A percentile compares a stretch with the other conserved stretches of the same genome.
These are phyloP conservation scores for Thalia dealbata DNA, from an alignment of 176 grass and related monocot species.

Conservation along the genomic window DNA sequence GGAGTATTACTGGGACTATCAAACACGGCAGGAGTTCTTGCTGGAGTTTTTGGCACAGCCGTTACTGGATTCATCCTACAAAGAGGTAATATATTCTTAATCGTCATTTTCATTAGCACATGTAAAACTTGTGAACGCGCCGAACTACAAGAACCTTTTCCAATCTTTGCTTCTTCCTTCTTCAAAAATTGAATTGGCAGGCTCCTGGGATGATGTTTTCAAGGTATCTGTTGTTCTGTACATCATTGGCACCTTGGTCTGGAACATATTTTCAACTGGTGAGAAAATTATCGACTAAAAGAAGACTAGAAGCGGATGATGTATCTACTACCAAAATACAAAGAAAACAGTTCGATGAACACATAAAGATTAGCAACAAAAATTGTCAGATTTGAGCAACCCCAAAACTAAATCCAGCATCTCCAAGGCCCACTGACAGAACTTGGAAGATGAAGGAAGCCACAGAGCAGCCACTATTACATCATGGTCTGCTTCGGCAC, in stretches of 20 bases:
- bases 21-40: slow-evolving; percentile 91
- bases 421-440: not conserved
- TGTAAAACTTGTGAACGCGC: not conserved
- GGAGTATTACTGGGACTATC: slow-evolving; percentile 85
- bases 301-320: not conserved
- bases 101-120: not conserved
- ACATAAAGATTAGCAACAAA: not conserved
- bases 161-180: not conserved
- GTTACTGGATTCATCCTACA: slow-evolving; percentile 87
- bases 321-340: not conserved
- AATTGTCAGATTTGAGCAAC: not conserved
- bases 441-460: not conserved
- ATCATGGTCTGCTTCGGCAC: not conserved
- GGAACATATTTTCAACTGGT: slow-evolving; percentile 86
- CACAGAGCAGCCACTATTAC: not conserved
- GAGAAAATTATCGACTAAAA: slow-evolving; percentile 77
- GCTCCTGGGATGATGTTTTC: slow-evolving; percentile 93
- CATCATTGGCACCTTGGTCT: slow-evolving; percentile 74
- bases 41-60: slow-evolving; percentile 89
- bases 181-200: slow-evolving; percentile 28
- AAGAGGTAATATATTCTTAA: slow-evolving; percentile 33
- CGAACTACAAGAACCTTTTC: not conserved
- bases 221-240: slow-evolving; percentile 72
- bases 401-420: not conserved
- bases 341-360: not conserved